Percentiles rank a stretch among this genome's conserved stretches.
These are phyloP conservation scores for Rhizodiscina lignyota DNA, from an alignment of 495 filamentous ascomycete species.

Conservation along the genomic window DNA sequence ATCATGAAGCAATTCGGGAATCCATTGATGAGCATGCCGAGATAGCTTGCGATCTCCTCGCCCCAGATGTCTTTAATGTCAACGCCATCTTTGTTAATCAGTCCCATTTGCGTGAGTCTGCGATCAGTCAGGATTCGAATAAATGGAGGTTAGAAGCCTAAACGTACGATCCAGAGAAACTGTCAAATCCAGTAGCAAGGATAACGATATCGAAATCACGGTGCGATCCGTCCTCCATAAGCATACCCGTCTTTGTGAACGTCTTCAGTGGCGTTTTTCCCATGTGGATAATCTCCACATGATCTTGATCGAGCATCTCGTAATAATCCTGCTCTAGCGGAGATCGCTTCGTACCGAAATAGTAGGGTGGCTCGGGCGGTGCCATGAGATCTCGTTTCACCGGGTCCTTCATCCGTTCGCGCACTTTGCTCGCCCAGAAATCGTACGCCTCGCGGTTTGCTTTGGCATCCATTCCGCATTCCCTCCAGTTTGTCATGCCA, in stretches of 20 bases:
- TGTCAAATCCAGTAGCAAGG: constrained; percentile 12
- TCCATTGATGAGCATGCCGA: constrained; percentile 9
- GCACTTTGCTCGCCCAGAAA: constrained; percentile 10
- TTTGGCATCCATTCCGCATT: constrained; percentile 6
- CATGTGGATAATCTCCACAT: constrained; percentile 9
- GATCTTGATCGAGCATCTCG: constrained; percentile 5
- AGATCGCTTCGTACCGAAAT: constrained; percentile 9
- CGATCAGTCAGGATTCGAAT: neutral
- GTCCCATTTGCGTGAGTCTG: constrained; percentile 7
- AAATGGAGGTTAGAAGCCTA: neutral
- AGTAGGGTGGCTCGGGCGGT: constrained; percentile 7
- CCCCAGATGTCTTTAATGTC: constrained; percentile 9
- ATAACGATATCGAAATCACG: constrained; percentile 10
- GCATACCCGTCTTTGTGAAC: constrained; percentile 7
- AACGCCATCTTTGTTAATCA: constrained; percentile 8
- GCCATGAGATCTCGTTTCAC: constrained; percentile 7
- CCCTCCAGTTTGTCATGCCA: constrained; percentile 3
- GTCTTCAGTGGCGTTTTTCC: constrained; percentile 2
- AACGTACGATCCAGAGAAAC: constrained; percentile 6
- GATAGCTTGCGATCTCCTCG: constrained; percentile 7
- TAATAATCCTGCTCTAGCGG: constrained; percentile 12
- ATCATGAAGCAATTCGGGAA: constrained; percentile 12
- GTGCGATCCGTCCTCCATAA: constrained; percentile 1
- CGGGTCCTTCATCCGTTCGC: constrained; percentile 7
- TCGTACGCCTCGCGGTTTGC: constrained; percentile 10